Base-by-base conservation (phyloP, 768 basidiomycete species). In the Termitomyces sp. region DNA sequence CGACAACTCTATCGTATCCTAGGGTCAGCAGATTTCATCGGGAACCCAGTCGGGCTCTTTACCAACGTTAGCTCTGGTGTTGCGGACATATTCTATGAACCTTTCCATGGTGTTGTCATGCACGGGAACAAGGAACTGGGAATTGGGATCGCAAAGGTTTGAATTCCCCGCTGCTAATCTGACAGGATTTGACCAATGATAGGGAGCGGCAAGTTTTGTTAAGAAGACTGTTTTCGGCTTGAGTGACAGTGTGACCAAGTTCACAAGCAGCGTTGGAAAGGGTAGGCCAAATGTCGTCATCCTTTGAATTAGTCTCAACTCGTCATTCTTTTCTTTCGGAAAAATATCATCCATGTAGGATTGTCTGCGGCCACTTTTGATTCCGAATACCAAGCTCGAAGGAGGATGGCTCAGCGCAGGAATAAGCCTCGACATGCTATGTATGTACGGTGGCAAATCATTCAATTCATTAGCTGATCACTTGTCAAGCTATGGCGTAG, bases 181-280 rank as follows among this genome's bases (percentile, higher is more conserved):
- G 21, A 46, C 49, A 16, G 35, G 25, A 47, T 35, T 56, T 21
- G 43, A 48, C 34, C 25, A 25, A 1, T 56, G 16, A 43, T 63
- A 95, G 89, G 97, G 97, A 44, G 96, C 96, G 0, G 94, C 95
- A 7, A 98, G 94, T 68, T 95, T 99, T 63, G 90, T 98, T 54
- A 98, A 98, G 78, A 99, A 99, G 76, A 97, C 96, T 0, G 91
- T 98, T 7, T 99, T 98, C 64, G 97, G 97, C 37, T 69, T 99
- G 42, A 90, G 91, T 34, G 96, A 99, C 66, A 96, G 93, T 67
- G 77, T 99, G 68, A 95, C 95, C n/a, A 98, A 98, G 71, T 88
- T 99, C 66, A 98, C 97, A 2, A 92, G 94, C 61, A 97, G 94
- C 68, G 85, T 99, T 59, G 93, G 96, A 42, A 99, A 99, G 80